Evolutionary conservation across 148 eudicot species (phyloP), one percentile per base, ranked within the genome.

Genomic region (Arbutus unedo): DNA sequence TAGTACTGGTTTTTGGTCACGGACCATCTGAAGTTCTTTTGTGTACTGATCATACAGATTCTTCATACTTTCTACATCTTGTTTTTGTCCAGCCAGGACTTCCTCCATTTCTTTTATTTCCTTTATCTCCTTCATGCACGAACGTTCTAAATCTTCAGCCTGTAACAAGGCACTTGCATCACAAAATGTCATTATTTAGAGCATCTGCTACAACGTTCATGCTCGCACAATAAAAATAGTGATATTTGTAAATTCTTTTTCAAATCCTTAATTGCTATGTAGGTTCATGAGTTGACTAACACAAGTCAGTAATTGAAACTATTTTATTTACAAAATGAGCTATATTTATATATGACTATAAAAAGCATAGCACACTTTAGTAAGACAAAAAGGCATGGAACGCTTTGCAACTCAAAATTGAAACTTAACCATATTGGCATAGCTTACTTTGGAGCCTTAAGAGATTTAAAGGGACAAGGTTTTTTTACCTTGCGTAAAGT

Each of bases 61-160:
- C 82, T 84, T 88, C 90, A 92, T 87, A 64, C 43, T 87, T 78
- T 83, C 91, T 21, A 85, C 62, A 78, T 92, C 93, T 87, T 84
- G 88, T 77, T 48, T 89, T 82, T 89, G 91, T 77, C 68, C 85
- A 48, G 48, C 81, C 47, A 90, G 71, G 55, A 76, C 82, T 81
- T 89, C 87, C 86, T 95, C 96, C 77, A 82, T 43, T 81, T 90
- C 91, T 86, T 81, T 84, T 84, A 83, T 87, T 72, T 50, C 84
- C 76, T 68, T 84, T 78, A 66, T 76, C 87, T 88, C 89, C 82
- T 91, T 81, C 74, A 43, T 45, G 80, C 77, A 89, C 76, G 79
- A 87, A 82, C 80, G 81, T 83, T 90, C 91, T 49, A 89, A 87
- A 62, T 82, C 89, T 89, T 88, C 91, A 83, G 91, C 98, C 98